Conservation (phyloP, 2,329 filamentous ascomycete species). For the Acarospora socialis region DNA sequence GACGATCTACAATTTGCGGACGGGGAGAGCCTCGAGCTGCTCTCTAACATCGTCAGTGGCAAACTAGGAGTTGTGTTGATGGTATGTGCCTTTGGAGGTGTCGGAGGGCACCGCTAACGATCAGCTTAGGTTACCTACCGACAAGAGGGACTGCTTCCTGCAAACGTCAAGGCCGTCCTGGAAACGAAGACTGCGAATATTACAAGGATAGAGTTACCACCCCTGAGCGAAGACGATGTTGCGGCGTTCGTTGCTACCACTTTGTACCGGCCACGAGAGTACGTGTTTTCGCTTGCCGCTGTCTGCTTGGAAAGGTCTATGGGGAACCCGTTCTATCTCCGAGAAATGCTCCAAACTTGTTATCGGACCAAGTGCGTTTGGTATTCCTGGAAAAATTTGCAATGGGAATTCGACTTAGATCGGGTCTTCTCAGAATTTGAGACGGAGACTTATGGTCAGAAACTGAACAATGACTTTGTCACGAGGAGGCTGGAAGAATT, state of each 20-base stretch:
- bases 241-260: conserved; percentile 70
- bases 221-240: conserved; percentile 67
- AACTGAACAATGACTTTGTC: conserved; percentile 72
- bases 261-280: conserved; percentile 57
- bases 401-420: conserved; percentile 78
- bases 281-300: conserved; percentile 62
- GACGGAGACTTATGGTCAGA: conserved; percentile 61
- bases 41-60: conserved; percentile 63
- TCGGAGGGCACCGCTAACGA: neutral
- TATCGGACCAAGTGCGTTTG: conserved; percentile 77
- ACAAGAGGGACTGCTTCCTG: conserved; percentile 48
- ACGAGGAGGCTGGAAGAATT: conserved; percentile 63
- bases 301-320: conserved; percentile 55
- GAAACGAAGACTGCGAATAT: conserved; percentile 39
- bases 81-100: conserved; percentile 1
- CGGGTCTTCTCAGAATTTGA: conserved; percentile 74
- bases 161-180: conserved; percentile 25
- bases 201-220: conserved; percentile 56
- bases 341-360: conserved; percentile 78
- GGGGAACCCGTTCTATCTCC: conserved; percentile 76
- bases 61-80: conserved; percentile 72
- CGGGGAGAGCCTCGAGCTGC: conserved; percentile 69
- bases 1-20: conserved; percentile 89
- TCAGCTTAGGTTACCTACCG: conserved; percentile 51
- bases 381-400: conserved; percentile 72